Base-by-base conservation (phyloP, 176 grass and related monocot species). In the Oryza australiensis region DNA sequence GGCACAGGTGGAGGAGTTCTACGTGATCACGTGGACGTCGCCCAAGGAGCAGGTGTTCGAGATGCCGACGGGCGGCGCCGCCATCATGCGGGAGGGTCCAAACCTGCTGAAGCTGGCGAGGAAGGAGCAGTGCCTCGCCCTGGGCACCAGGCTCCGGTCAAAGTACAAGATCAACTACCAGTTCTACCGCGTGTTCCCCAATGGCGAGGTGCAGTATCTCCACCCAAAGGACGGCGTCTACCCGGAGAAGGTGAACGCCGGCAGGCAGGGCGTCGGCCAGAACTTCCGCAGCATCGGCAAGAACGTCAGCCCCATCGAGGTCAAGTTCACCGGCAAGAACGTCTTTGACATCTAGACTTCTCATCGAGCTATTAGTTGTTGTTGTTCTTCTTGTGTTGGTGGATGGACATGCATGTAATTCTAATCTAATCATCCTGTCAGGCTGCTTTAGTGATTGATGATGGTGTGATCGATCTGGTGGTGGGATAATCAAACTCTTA, bases 161-260 rank as follows among this genome's bases (percentile, higher is more conserved):
- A 95, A 99, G 96, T 95, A 99, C 89, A 99, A 98, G 96, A 99
- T 99, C 89, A 85, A 71, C 12, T 99, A 99, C 93, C 96, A 99
- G 93, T 95, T 99, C 88, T 99, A 99, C 89, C 91, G 96, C 76
- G 96, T 99, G 41, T 99, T 99, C 87, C 96, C 96, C 38, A 99
- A 87, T 75, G 96, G 93, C 45, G 96, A 99, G 90, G 96, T 99
- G 46, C 96, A 99, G 96, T 99, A 99, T 88, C 86, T 99, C 26
- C 96, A 99, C 93, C 96, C 96, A 55, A 99, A 95, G 89, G 96
- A 99, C 57, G 93, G 96, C n/a, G 91, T 99, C 40, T 99, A 95
- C 87, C 93, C 96, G n/a, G 96, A 99, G 91, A 99, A 95, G 87
- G 96, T 99, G 20, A 99, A 99, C 87, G 32, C 87, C 0, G 96